Base-by-base conservation (phyloP, 1,284 basidiomycete species). In the Amylostereum chailletii region DNA sequence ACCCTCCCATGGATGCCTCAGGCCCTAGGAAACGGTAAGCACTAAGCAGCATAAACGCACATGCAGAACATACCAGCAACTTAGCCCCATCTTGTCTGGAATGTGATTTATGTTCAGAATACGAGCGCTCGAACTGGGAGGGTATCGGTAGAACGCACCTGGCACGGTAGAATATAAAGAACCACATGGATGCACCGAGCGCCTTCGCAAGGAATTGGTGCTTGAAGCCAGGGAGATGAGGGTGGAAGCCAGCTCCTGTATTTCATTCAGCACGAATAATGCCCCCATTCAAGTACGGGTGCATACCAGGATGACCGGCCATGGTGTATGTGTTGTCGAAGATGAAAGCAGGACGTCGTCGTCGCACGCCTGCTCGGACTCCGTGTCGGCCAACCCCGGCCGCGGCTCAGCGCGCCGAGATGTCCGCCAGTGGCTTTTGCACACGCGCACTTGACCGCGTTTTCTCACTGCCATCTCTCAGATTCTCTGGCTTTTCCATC, bases 101-200 rank as follows among this genome's bases (percentile, higher is more conserved):
- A 41, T 31, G 11, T 53, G 39, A 42, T 46, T 47, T 4, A 46
- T 37, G 34, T 34, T 53, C 39, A 47, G 36, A 37, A 38, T 47
- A 30, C 26, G 38, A 46, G 19, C 19, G 19, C 19, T 5, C 34
- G 3, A 11, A 27, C 5, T 42, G 43, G 46, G 36, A 54, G 19
- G 46, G 44, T 46, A 42, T 31, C 42, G n/a, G 38, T 8, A 8
- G 27, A 11, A 76, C 87, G 65, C 61, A 94, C 91, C 91, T 76
- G 56, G 88, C 85, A 53, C 91, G 83, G 71, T 94, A 95, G 74
- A 95, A 94, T 66, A 95, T 90, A 76, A 94, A 96, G 81, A 95
- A 95, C 91, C 91, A 95, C 92, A 95, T 95, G 40, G 83, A 81
- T 37, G 91, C 92, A 51, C 92, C 93, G 51, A 95, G 74, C 47